Evolutionary conservation across 139 green algal genomes (phyloP).

Genomic region (Spirogloea muscicola): DNA sequence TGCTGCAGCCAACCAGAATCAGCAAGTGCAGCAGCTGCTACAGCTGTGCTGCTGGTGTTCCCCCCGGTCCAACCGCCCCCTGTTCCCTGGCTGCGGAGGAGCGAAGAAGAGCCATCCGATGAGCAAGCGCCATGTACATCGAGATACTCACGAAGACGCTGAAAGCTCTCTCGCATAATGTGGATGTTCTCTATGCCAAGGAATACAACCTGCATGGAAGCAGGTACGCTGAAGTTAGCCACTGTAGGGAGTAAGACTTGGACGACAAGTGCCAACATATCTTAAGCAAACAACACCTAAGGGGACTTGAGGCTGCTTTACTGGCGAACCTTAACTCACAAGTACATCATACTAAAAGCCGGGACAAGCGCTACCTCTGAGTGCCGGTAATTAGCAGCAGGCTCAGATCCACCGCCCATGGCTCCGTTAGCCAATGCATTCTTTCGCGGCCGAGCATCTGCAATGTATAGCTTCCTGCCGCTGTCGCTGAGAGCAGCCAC

Average conservation of each 20-base stretch:
- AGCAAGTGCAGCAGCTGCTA: not conserved
- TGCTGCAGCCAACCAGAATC: conserved; percentile 39
- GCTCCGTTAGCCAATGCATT: conserved; percentile 37
- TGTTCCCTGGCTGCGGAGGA: conserved; percentile 15
- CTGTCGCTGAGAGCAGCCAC: conserved; percentile 12
- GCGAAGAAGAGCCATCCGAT: conserved; percentile 28
- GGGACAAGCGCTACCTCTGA: no score
- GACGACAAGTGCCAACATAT: no score
- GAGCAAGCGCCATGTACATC: conserved; percentile 31
- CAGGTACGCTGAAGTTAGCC: no score
- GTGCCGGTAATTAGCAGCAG: conserved; percentile 13
- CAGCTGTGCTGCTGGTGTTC: conserved; percentile 12
- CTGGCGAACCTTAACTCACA: no score
- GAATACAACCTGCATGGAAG: conserved; percentile 44
- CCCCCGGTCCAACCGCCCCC: conserved; percentile 17
- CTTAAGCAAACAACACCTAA: no score
- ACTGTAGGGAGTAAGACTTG: no score
- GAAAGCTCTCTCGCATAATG: conserved; percentile 21
- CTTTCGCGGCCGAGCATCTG: conserved; percentile 34
- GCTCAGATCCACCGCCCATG: conserved; percentile 27
- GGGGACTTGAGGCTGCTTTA: no score
- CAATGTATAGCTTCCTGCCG: conserved; percentile 27
- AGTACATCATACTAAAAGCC: no score
- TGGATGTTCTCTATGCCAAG: conserved; percentile 43
- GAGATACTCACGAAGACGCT: conserved; percentile 19